Base-by-base conservation (phyloP, 495 filamentous ascomycete species). In the Hypoxylon perforatum region DNA sequence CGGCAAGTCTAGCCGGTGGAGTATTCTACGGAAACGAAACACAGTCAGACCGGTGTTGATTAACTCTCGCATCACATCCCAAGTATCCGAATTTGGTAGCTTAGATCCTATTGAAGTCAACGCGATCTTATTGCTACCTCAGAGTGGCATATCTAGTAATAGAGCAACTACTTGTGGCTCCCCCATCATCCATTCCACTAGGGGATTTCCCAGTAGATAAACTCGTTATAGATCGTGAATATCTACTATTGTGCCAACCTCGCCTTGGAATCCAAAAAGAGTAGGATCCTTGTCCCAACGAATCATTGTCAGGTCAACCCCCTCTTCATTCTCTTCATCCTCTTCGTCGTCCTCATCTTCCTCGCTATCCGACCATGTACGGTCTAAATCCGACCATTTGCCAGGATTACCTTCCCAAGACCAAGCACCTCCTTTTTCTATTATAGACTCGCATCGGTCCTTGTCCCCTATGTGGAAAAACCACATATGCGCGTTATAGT, bases 391-490 rank as follows among this genome's bases (percentile, higher is more conserved):
- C n/a, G n/a, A n/a, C n/a, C n/a, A n/a, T n/a, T n/a, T n/a, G n/a
- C n/a, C 35, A 11, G 35, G 35, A 38, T 38, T 11, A 11, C 35
- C 3, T 2, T 18, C 15, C 51, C 61, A 63, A 45, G 44, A 30
- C 61, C 51, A 63, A 44, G 25, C 10, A 8, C 3, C 7, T 3
- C 52, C 52, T 33, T 57, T 8, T 6, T 52, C 2, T 42, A 45
- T 23, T 4, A 57, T 47, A 23, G 3, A 44, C 15, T 46, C 22
- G 9, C 52, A 42, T 21, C 61, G 36, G 14, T 57, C 53, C 46
- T 28, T 33, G n/a, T 64, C 61, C 2, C 45, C 52, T 25, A 57
- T 39, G 5, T 38, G 10, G 18, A 46, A 47, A 17, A 50, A 50
- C 21, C 8, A 50, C 4, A 9, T 42, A 42, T 42, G 39, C 14